These are phyloP conservation scores for Penicillium tannophilum DNA, from an alignment of 495 filamentous ascomycete species.

Conservation along the genomic window DNA sequence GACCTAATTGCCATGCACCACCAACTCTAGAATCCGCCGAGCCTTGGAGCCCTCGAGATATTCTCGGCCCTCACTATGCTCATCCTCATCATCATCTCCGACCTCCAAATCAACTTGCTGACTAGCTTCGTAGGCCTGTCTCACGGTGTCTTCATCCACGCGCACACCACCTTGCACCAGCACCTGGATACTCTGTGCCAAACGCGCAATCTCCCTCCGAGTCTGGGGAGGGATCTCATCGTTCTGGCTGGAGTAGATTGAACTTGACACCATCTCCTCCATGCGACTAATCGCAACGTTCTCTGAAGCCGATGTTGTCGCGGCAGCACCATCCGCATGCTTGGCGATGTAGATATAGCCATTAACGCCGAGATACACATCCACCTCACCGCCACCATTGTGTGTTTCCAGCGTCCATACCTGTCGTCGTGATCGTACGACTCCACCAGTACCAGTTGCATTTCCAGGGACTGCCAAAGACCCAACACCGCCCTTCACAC, in stretches of 20 bases:
- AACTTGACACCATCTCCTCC: conserved; percentile 74
- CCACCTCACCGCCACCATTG: conserved; percentile 73
- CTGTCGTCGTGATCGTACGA: conserved; percentile 78
- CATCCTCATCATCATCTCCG: conserved; percentile 47
- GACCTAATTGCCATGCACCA: conserved; percentile 20
- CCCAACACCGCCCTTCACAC: conserved; percentile 34
- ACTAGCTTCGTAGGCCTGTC: conserved; percentile 75
- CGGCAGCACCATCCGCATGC: conserved; percentile 60
- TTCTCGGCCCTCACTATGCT: conserved; percentile 46
- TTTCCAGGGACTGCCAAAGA: conserved; percentile 26
- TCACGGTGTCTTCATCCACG: conserved; percentile 92
- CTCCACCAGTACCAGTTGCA: conserved; percentile 55
- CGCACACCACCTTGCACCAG: conserved; percentile 77
- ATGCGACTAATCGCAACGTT: conserved; percentile 72
- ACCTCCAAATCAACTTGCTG: conserved; percentile 68
- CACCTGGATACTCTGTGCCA: conserved; percentile 76
- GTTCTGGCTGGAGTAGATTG: conserved; percentile 90
- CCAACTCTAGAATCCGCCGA: conserved; percentile 62
- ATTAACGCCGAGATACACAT: conserved; percentile 90
- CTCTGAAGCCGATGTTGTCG: conserved; percentile 47
- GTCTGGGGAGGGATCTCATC: conserved; percentile 74
- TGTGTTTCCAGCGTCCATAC: conserved; percentile 77
- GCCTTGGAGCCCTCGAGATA: conserved; percentile 78
- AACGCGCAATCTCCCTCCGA: conserved; percentile 81
- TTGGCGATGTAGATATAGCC: conserved; percentile 94